Conservation (phyloP, 2,329 filamentous ascomycete genomes). For the Salinomyces thailandicus region DNA sequence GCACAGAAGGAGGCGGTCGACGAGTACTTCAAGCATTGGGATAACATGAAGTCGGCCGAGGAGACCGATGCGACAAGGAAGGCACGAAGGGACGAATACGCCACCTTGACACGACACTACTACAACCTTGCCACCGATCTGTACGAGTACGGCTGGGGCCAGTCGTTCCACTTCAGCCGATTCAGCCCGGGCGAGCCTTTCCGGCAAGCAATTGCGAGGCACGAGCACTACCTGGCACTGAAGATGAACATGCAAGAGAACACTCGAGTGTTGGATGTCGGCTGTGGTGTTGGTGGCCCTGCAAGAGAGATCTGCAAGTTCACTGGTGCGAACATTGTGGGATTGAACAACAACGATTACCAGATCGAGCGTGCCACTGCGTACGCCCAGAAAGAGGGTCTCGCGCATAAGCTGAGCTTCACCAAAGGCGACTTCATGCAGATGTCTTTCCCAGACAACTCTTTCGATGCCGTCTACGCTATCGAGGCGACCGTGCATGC, state of each 20-base stretch:
- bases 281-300: constrained; percentile 91
- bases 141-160: constrained; percentile 83
- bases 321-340: constrained; percentile 76
- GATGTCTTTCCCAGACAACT: constrained; percentile 88
- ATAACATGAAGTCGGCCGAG: constrained; percentile 64
- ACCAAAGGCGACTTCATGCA: constrained; percentile 99
- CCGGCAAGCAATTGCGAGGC: constrained; percentile 81
- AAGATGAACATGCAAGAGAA: constrained; percentile 74
- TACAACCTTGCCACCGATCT: constrained; percentile 26
- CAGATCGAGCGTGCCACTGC: constrained; percentile 87
- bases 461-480: constrained; percentile 89
- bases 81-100: constrained; percentile 72
- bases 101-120: constrained; percentile 83
- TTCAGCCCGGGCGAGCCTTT: constrained; percentile 82
- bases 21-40: constrained; percentile 96
- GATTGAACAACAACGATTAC: constrained; percentile 98
- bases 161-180: constrained; percentile 95
- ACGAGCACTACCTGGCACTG: constrained; percentile 95
- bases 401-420: constrained; percentile 70
- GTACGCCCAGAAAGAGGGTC: constrained; percentile 72
- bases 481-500: constrained; percentile 97
- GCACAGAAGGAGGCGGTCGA: constrained; percentile 75
- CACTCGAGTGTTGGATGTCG: constrained; percentile 89
- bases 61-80: constrained; percentile 79
- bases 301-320: constrained; percentile 96